Evolutionary conservation across 2,329 filamentous ascomycete genomes (phyloP).

Genomic region (Botryotinia calthae): DNA sequence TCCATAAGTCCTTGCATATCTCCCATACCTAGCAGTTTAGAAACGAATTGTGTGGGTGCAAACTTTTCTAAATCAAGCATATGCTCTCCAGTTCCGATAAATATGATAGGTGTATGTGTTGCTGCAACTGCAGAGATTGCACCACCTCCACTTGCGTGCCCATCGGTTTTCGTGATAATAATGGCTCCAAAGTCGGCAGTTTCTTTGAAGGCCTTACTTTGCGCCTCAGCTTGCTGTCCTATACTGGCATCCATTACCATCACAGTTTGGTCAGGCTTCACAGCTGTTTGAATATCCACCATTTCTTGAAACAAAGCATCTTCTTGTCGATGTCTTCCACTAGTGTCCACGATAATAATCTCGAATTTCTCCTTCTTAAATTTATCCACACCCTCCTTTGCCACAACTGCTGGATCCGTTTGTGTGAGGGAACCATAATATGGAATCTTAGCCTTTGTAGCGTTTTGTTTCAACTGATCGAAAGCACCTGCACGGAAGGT

Average conservation of each 20-base stretch:
- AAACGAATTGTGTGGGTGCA: constrained; percentile 87
- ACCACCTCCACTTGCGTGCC: constrained; percentile 90
- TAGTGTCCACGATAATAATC: constrained; percentile 97
- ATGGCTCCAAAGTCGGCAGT: constrained; percentile 96
- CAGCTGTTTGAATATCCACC: constrained; percentile 90
- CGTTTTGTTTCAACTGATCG: constrained; percentile 97
- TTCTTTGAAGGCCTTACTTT: constrained; percentile 95
- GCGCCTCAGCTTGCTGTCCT: constrained; percentile 90
- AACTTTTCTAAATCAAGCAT: constrained; percentile 94
- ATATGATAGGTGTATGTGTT: constrained; percentile 94
- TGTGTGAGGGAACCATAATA: constrained; percentile 97
- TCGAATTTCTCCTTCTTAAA: constrained; percentile 99
- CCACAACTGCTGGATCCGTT: constrained; percentile 90
- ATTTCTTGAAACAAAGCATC: constrained; percentile 95
- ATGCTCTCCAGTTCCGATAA: constrained; percentile 96
- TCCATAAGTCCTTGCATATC: constrained; percentile 94
- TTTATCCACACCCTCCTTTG: constrained; percentile 93
- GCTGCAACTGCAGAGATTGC: constrained; percentile 97
- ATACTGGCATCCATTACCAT: constrained; percentile 98
- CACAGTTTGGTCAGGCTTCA: constrained; percentile 92
- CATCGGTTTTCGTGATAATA: constrained; percentile 98
- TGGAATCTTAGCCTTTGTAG: constrained; percentile 97
- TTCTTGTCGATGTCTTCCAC: constrained; percentile 91
- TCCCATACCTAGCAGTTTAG: constrained; percentile 93
- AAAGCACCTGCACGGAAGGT: constrained; percentile 98